Conservation (phyloP, 352 stramenopile species). For the Pythium dissotocum region DNA sequence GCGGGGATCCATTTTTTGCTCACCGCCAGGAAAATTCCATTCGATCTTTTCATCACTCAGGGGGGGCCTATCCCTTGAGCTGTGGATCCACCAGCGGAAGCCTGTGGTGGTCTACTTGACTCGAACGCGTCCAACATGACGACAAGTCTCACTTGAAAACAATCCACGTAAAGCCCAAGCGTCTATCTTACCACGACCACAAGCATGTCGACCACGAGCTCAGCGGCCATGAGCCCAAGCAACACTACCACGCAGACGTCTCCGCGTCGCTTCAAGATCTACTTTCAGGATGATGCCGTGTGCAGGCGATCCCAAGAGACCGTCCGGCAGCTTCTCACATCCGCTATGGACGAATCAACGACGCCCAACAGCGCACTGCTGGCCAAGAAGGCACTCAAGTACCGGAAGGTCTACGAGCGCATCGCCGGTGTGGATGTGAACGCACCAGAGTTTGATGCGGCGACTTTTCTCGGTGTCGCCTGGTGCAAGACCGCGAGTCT, state of each 20-base stretch:
- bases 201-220: not conserved
- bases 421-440: slow-evolving; percentile 19
- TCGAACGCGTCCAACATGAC: no score
- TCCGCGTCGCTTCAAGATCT: slow-evolving; percentile 15
- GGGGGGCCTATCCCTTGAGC: no score
- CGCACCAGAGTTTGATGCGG: slow-evolving; percentile 49
- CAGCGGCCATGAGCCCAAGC: not conserved
- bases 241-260: not conserved
- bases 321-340: not conserved
- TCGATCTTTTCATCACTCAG: no score
- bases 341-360: not conserved
- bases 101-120: no score
- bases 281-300: slow-evolving; percentile 17
- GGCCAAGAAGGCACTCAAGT: slow-evolving; percentile 24
- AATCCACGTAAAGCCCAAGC: no score
- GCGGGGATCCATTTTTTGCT: no score
- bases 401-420: slow-evolving; percentile 22
- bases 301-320: not conserved
- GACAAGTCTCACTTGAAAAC: no score
- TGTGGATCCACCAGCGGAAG: no score
- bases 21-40: no score
- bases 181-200: not conserved
- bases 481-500: slow-evolving; percentile 30
- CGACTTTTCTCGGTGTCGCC: slow-evolving; percentile 48
- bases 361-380: not conserved